Evolutionary conservation across 116 monocot species (phyloP).

Genomic region (Zostera marina): DNA sequence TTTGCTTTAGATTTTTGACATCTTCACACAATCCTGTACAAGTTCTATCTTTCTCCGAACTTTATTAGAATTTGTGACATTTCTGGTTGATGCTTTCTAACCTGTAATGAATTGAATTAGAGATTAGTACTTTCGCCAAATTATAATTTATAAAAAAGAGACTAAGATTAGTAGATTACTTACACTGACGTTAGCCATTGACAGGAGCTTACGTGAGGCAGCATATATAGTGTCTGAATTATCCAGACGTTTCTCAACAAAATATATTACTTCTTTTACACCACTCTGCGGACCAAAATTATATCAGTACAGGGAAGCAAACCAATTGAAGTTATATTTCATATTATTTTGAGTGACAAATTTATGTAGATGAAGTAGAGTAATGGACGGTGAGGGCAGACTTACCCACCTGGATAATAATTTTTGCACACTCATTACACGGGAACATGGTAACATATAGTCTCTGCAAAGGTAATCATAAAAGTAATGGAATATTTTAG

Average conservation of each 20-base stretch:
- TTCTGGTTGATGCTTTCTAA: constrained; percentile 66
- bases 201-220: constrained; percentile 71
- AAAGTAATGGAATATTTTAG: constrained; percentile 4
- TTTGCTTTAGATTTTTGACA: no score
- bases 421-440: constrained; percentile 94
- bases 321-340: neutral
- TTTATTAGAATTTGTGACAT: constrained; percentile 52
- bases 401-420: constrained; percentile 71
- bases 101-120: constrained; percentile 14
- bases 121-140: no score
- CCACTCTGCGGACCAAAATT: constrained; percentile 43
- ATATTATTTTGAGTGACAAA: no score
- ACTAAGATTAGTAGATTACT: neutral
- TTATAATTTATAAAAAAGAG: neutral
- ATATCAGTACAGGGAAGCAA: neutral
- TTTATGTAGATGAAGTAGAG: no score
- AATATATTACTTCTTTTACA: constrained; percentile 91
- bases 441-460: constrained; percentile 97
- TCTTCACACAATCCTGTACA: neutral
- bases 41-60: constrained; percentile 28
- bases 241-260: constrained; percentile 60
- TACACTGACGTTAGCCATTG: constrained; percentile 78
- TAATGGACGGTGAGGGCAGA: no score
- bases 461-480: constrained; percentile 35
- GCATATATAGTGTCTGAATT: constrained; percentile 43